Conservation (phyloP, 2,329 filamentous ascomycete genomes). For the Bisporella sp. region DNA sequence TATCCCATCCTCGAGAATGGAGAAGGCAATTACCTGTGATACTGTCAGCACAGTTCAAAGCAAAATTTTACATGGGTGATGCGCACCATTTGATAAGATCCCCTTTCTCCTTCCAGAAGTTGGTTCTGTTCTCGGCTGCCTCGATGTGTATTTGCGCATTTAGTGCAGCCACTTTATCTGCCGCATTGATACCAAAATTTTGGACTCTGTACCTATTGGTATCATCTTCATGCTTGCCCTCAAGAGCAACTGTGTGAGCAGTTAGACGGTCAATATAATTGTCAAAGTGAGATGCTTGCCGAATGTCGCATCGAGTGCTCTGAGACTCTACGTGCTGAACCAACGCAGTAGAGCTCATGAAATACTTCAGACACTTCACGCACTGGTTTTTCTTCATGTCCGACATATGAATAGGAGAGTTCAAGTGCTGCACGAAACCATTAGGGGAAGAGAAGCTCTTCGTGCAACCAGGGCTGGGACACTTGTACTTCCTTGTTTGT, state of each 20-base stretch:
- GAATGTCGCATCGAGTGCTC: constrained; percentile 35
- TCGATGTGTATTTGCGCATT: not conserved
- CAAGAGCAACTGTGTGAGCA: constrained; percentile 24
- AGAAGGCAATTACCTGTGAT: too few relatives aligned
- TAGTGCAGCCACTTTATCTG: not conserved
- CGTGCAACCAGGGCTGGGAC: constrained; percentile 20
- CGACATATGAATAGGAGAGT: constrained; percentile 33
- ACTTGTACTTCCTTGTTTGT: constrained; percentile 19
- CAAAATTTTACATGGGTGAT: too few relatives aligned
- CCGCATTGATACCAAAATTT: not conserved
- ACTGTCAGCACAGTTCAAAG: too few relatives aligned
- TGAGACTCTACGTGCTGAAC: constrained; percentile 42
- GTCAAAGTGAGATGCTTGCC: constrained; percentile 33
- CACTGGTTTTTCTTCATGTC: constrained; percentile 32
- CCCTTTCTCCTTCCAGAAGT: not conserved
- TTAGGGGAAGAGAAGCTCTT: constrained; percentile 7
- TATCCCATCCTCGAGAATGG: too few relatives aligned
- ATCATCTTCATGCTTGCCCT: constrained; percentile 27
- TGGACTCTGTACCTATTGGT: constrained; percentile 28
- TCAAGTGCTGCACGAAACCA: constrained; percentile 34
- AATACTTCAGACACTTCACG: constrained; percentile 37
- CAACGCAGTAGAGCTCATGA: constrained; percentile 35
- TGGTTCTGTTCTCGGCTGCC: not conserved
- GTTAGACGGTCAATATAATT: constrained; percentile 34
- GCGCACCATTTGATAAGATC: too few relatives aligned